Evolutionary conservation across 176 grass and related monocot genomes (phyloP), one percentile per base, ranked within the genome.

Genomic region (Pontederia paniculata): DNA sequence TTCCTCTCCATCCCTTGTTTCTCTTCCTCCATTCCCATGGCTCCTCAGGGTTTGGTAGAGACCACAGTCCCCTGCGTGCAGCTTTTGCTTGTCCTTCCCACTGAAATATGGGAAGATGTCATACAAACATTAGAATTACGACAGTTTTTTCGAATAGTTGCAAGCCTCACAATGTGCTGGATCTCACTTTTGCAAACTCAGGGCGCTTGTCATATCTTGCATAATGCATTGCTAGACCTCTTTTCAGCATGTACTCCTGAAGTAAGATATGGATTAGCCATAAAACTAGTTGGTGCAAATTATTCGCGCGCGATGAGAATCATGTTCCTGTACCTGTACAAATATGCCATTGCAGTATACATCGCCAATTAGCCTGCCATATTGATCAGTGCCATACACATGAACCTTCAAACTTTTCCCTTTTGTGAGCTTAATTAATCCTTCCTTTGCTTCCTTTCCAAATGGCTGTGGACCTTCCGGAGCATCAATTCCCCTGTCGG

Each of bases 401-500:
- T 81, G 65, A 46, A 84, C 70, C 61, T n/a, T 78, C 8, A 80
- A 47, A 4, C 56, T 68, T 69, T 78, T 88, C 53, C 55, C 80
- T 17, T 74, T 61, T 47, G 88, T 72, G 43, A 88, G 88, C 25
- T 73, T 81, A 41, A 21, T 66, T 12, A 94, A 67, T 51, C 52
- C 88, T 54, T 58, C 70, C 67, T 48, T 78, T 0, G 88, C 75
- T 48, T 94, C 79, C 37, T 80, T 48, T 20, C 83, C 88, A 28
- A 81, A 81, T 47, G 52, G 28, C 83, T 81, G 77, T 10, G 72
- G 44, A 66, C 77, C 63, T 47, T 88, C 77, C 3, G 80, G 84
- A 60, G 89, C 84, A 57, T 94, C 89, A 18, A 88, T 66, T 52
- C 84, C 80, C 69, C 89, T 94, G 45, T 51, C 60, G 70, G 12